Conservation (phyloP, 2,329 filamentous ascomycete species). For the Sporothrix mexicana region DNA sequence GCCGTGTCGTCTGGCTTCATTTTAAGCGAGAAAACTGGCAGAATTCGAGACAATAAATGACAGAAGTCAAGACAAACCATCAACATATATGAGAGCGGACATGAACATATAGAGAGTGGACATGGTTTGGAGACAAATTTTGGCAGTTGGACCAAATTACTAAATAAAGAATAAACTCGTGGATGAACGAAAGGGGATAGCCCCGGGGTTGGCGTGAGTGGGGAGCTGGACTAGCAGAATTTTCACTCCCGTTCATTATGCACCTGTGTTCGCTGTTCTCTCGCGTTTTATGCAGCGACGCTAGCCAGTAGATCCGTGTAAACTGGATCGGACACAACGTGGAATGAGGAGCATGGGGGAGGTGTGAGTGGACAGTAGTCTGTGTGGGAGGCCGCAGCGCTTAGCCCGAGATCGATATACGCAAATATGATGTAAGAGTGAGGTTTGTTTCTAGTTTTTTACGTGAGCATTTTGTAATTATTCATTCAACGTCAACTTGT, state of each 20-base stretch:
- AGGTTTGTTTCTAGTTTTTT: neutral
- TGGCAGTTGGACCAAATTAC: neutral
- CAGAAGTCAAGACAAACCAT: neutral
- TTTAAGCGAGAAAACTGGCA: neutral
- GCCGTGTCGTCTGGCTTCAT: constrained; percentile 19
- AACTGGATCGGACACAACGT: too few species aligned
- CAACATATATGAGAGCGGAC: neutral
- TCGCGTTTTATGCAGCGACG: neutral
- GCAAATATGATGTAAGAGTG: constrained; percentile 4
- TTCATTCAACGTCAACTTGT: neutral
- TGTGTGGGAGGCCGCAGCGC: constrained; percentile 23
- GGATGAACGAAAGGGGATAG: neutral
- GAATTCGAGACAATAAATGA: neutral
- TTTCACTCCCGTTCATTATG: neutral
- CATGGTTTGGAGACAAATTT: too few species aligned
- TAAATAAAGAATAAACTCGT: neutral
- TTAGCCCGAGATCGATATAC: neutral
- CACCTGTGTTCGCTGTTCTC: neutral
- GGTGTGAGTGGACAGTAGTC: neutral
- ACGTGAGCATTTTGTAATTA: neutral
- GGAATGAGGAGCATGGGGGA: neutral
- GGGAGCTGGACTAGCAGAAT: constrained; percentile 8
- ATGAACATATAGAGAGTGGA: too few species aligned
- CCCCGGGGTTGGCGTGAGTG: constrained; percentile 22
- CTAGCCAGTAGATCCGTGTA: neutral